phyloP scores from a whole-genome alignment of 768 basidiomycete genomes.

The Boletus subcaerulescens region DNA sequence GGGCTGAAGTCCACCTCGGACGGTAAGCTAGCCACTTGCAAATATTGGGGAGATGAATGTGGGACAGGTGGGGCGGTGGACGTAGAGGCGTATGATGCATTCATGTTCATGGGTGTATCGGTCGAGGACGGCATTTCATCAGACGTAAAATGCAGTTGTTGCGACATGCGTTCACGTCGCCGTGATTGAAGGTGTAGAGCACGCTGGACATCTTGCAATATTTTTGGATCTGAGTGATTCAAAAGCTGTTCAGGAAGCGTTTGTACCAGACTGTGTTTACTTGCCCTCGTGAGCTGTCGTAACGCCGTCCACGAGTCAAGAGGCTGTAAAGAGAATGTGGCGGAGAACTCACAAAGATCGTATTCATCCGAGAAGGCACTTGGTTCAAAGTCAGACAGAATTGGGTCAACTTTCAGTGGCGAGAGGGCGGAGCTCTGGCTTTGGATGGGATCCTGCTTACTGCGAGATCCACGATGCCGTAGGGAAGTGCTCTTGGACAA shows the following conservation, averaged over 20 bases:
- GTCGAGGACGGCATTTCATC: conserved; percentile 23
- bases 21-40: conserved; percentile 15
- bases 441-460: conserved; percentile 17
- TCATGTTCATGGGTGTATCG: conserved; percentile 27
- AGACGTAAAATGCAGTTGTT: conserved; percentile 18
- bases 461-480: conserved; percentile 17
- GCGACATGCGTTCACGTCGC: conserved; percentile 58
- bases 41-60: conserved; percentile 21
- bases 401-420: conserved; percentile 26
- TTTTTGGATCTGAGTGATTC: conserved; percentile 59
- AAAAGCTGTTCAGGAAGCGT: conserved; percentile 12
- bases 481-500: conserved; percentile 14
- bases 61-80: conserved; percentile 19
- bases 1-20: conserved; percentile 71
- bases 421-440: conserved; percentile 15
- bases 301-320: conserved; percentile 8
- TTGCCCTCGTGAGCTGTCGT: conserved; percentile 70
- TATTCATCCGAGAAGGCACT: conserved; percentile 70
- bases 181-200: conserved; percentile 71
- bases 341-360: conserved; percentile 59
- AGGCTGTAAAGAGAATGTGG: conserved; percentile 3
- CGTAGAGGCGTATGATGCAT: conserved; percentile 31
- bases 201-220: conserved; percentile 76
- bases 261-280: conserved; percentile 17
- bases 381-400: conserved; percentile 36